phyloP scores from a whole-genome alignment of 2,329 filamentous ascomycete species.

The Nothopassalora personata region DNA sequence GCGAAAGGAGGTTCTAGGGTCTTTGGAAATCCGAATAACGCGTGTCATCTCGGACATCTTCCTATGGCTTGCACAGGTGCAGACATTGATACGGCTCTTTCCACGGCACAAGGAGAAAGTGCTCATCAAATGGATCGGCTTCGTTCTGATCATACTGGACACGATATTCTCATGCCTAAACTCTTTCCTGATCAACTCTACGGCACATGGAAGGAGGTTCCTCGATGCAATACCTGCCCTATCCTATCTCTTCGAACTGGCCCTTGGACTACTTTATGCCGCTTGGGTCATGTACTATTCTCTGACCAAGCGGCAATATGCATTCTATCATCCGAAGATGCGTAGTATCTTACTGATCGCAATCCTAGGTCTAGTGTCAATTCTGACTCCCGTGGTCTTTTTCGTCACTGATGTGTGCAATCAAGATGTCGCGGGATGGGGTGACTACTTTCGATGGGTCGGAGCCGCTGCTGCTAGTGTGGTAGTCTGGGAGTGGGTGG shows the following conservation, averaged over 20 bases:
- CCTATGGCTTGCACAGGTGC: constrained; percentile 93
- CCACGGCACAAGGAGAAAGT: constrained; percentile 96
- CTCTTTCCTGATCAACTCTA: constrained; percentile 64
- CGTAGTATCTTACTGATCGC: constrained; percentile 81
- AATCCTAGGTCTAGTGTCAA: constrained; percentile 69
- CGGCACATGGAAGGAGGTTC: constrained; percentile 62
- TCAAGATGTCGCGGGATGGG: constrained; percentile 82
- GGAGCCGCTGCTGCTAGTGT: constrained; percentile 89
- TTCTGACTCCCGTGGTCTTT: constrained; percentile 84
- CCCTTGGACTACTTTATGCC: constrained; percentile 80
- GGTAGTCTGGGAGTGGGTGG: constrained; percentile 98
- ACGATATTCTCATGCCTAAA: constrained; percentile 87
- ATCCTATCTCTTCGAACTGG: constrained; percentile 83
- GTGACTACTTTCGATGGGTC: constrained; percentile 95
- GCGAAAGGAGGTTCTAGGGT: constrained; percentile 73
- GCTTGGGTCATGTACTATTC: constrained; percentile 93
- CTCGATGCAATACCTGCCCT: constrained; percentile 85
- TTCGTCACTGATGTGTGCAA: constrained; percentile 88
- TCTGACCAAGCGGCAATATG: constrained; percentile 83
- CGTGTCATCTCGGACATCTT: constrained; percentile 94
- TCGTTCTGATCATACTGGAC: constrained; percentile 85
- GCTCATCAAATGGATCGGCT: constrained; percentile 97
- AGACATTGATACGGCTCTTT: constrained; percentile 91
- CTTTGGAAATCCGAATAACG: constrained; percentile 80
- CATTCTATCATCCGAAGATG: constrained; percentile 87